Base-by-base conservation (phyloP, 2,329 filamentous ascomycete genomes). In the Fusarium vanettenii region DNA sequence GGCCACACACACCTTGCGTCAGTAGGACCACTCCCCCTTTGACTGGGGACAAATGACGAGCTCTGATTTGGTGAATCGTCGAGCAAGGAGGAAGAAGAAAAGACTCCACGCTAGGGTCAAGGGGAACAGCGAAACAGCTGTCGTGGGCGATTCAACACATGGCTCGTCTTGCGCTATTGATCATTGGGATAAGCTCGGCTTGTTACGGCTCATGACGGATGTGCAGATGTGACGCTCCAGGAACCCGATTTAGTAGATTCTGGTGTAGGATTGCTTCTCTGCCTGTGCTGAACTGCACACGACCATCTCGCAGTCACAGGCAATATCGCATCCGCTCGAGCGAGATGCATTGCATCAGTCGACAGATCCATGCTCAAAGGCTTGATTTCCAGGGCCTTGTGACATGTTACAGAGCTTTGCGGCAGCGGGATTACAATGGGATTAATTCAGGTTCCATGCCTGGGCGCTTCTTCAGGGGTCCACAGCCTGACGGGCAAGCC, bases 51-150 rank as follows among this genome's bases (percentile, higher is more conserved):
- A 20, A 56, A 68, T 16, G 20, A 48, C 25, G 35, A 9, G 18
- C 55, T 67, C n/a, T 74, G 69, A 73, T 74, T 75, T 27, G 72
- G 22, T 35, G n/a, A 5, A 6, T 6, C 20, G 14, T 45, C 66
- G 16, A 67, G 56, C 64, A 60, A 31, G 52, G 37, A 31, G 43
- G n/a, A 22, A 39, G 59, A 43, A 31, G 43, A n/a, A 29, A 11
- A 41, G 60, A 29, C 35, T 55, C 52, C 43, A 59, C 64, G 70
- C 74, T 77, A 77, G 76, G 74, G 64, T n/a, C 64, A 70, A 69
- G 55, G 75, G 72, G 60, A 69, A 67, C 57, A 55, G n/a, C 57
- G 31, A 29, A 31, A 55, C 27, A 55, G 56, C 62, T 64, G 41
- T 66, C n/a, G 55, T 33, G 43, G 59, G 60, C 52, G 62, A 65